These are phyloP conservation scores for Metschnikowia orientalis DNA, from an alignment of 805 yeast species.

Conservation along the genomic window DNA sequence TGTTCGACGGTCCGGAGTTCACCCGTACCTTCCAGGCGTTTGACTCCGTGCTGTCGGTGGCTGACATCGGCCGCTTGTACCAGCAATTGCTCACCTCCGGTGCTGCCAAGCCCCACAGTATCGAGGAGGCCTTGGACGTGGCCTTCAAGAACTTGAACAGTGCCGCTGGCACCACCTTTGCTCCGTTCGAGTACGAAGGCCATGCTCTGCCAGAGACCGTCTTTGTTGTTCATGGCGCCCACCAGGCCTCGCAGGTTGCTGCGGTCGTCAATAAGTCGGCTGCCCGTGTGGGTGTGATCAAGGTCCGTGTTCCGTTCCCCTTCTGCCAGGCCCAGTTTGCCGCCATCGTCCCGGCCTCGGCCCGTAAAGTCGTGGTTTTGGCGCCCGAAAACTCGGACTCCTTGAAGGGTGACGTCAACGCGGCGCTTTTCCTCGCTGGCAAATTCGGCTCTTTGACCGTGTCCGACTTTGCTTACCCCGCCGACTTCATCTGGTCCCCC, in stretches of 20 bases:
- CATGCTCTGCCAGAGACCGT: constrained; percentile 58
- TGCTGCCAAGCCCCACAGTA: constrained; percentile 20
- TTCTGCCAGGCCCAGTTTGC: constrained; percentile 63
- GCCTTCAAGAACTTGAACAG: constrained; percentile 51
- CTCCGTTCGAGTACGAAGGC: constrained; percentile 71
- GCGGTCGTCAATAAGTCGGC: constrained; percentile 36
- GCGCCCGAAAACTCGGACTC: constrained; percentile 48
- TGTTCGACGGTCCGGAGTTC: constrained; percentile 77
- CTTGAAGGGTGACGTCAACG: constrained; percentile 68
- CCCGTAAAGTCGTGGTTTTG: constrained; percentile 61
- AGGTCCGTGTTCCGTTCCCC: constrained; percentile 76
- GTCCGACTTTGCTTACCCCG: constrained; percentile 49
- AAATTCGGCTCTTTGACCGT: constrained; percentile 36
- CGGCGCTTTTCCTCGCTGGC: constrained; percentile 57
- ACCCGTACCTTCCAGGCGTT: constrained; percentile 47
- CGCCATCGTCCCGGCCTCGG: constrained; percentile 51
- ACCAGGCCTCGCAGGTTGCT: constrained; percentile 54
- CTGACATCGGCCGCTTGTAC: constrained; percentile 37
- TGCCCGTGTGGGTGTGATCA: constrained; percentile 54
- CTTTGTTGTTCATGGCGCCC: constrained; percentile 77
- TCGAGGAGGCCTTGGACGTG: constrained; percentile 37
- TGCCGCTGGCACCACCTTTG: constrained; percentile 49
- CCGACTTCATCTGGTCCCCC: constrained; percentile 54
- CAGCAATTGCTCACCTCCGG: constrained; percentile 29
- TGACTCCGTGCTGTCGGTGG: constrained; percentile 41